A percentile compares a stretch with the other conserved stretches of the same genome.
These are phyloP conservation scores for Talaromyces sp. DNA, from an alignment of 2,329 filamentous ascomycete genomes.

Conservation along the genomic window DNA sequence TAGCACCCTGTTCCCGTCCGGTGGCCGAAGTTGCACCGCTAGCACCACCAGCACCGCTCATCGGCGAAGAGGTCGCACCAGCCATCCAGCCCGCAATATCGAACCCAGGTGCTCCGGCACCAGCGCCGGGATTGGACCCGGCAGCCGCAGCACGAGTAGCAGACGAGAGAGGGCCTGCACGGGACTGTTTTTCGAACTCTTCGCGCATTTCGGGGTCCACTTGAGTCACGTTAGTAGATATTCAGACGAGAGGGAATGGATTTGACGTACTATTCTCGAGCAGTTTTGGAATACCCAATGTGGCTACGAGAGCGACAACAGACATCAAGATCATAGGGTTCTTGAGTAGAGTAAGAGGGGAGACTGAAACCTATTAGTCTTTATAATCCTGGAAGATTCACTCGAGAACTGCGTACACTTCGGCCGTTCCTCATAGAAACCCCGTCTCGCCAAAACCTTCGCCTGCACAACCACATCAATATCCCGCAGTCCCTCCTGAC, in stretches of 20 bases:
- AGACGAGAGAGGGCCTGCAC: constrained; percentile 65
- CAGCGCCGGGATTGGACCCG: constrained; percentile 42
- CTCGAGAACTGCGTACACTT: constrained; percentile 61
- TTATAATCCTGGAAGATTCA: neutral
- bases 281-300: constrained; percentile 90
- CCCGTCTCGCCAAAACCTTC: constrained; percentile 61
- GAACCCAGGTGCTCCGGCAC: constrained; percentile 49
- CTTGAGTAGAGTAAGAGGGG: constrained; percentile 76
- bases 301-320: constrained; percentile 73
- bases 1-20: constrained; percentile 28
- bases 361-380: constrained; percentile 52
- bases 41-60: constrained; percentile 18
- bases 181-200: constrained; percentile 88
- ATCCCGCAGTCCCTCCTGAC: neutral
- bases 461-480: constrained; percentile 56
- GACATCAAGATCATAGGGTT: constrained; percentile 97
- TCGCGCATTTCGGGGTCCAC: constrained; percentile 96
- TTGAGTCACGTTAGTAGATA: constrained; percentile 36
- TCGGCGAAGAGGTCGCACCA: constrained; percentile 43
- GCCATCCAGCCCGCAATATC: constrained; percentile 68
- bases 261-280: constrained; percentile 82
- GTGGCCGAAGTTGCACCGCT: constrained; percentile 23
- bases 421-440: constrained; percentile 71
- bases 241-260: constrained; percentile 17
- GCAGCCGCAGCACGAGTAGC: constrained; percentile 59